Evolutionary conservation across 108 stramenopile species (phyloP).

Genomic region (Aurantiochytrium sp.): DNA sequence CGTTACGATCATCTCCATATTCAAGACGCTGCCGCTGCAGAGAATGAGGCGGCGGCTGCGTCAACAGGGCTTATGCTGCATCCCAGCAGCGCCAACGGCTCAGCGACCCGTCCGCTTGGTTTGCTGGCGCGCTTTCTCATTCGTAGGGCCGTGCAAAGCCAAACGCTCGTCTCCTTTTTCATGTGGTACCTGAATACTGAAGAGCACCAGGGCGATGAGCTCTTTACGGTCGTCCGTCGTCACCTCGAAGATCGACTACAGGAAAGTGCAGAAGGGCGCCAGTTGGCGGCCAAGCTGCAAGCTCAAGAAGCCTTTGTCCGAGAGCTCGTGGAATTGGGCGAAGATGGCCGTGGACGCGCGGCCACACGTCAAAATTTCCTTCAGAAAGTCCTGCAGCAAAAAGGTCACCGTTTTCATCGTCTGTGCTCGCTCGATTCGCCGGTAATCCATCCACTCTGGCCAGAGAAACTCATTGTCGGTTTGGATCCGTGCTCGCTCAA

Average conservation of each 20-base stretch:
- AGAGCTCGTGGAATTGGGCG: slow-evolving; percentile 13
- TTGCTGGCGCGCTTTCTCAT: slow-evolving; percentile 76
- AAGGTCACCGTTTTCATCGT: slow-evolving; percentile 26
- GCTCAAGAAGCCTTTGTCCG: neutral
- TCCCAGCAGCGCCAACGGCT: no score
- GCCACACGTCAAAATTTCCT: neutral
- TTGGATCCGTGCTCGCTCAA: neutral
- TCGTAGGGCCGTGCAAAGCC: slow-evolving; percentile 70
- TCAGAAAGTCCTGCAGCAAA: slow-evolving; percentile 20
- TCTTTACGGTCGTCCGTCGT: slow-evolving; percentile 68
- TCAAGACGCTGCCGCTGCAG: slow-evolving; percentile 6
- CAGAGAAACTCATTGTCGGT: neutral
- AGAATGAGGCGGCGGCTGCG: neutral
- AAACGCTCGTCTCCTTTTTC: slow-evolving; percentile 81
- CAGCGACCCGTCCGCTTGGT: neutral
- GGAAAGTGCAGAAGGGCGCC: slow-evolving; percentile 16
- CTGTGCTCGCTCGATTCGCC: neutral
- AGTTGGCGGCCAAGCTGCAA: neutral
- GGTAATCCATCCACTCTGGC: neutral
- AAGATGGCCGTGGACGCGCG: neutral
- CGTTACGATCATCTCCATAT: slow-evolving; percentile 74
- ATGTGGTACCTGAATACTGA: slow-evolving; percentile 86
- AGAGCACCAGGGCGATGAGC: slow-evolving; percentile 65
- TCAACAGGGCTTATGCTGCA: neutral
- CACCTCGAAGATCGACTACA: slow-evolving; percentile 56